A percentile compares a stretch with the other conserved stretches of the same genome.
Evolutionary conservation across 2,329 filamentous ascomycete genomes (phyloP).

Genomic region (Penicillium sp.): DNA sequence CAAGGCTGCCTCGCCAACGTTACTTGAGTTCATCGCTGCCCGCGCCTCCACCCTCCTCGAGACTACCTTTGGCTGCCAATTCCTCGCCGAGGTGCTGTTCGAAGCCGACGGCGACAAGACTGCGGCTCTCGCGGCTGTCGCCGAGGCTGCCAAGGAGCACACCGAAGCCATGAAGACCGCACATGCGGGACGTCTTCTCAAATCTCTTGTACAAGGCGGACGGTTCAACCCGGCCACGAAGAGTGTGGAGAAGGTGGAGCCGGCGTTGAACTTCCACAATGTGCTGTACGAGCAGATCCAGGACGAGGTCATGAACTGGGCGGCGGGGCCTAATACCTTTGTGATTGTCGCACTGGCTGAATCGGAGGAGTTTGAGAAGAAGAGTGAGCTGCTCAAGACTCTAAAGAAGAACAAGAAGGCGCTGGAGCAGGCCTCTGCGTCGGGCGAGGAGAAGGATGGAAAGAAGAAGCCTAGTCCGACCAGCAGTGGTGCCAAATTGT

Average conservation of each 20-base stretch:
- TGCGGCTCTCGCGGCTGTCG: slow-evolving; percentile 66
- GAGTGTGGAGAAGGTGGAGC: slow-evolving; percentile 66
- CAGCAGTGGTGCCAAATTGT: slow-evolving; percentile 47
- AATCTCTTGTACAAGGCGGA: slow-evolving; percentile 84
- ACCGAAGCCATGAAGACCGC: slow-evolving; percentile 58
- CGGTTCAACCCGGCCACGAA: slow-evolving; percentile 73
- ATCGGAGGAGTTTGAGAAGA: slow-evolving; percentile 64
- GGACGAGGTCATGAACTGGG: slow-evolving; percentile 73
- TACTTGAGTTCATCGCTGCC: slow-evolving; percentile 69
- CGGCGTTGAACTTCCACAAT: slow-evolving; percentile 74
- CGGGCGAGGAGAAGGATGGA: slow-evolving; percentile 46
- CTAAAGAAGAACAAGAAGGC: slow-evolving; percentile 70
- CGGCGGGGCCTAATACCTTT: slow-evolving; percentile 79
- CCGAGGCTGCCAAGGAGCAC: slow-evolving; percentile 44
- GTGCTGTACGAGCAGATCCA: slow-evolving; percentile 79
- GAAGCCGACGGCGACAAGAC: slow-evolving; percentile 70
- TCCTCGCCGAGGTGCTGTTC: slow-evolving; percentile 78
- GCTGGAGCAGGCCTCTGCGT: slow-evolving; percentile 58
- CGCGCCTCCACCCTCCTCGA: slow-evolving; percentile 65
- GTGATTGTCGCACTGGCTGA: slow-evolving; percentile 80
- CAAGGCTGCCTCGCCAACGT: slow-evolving; percentile 66
- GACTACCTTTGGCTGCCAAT: slow-evolving; percentile 80
- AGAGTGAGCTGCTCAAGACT: slow-evolving; percentile 62
- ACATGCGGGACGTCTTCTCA: slow-evolving; percentile 76
- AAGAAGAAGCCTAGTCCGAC: slow-evolving; percentile 37